A percentile compares a stretch with the other conserved stretches of the same genome.
phyloP scores from a whole-genome alignment of 768 basidiomycete genomes.

The Tulasnella sp. region DNA sequence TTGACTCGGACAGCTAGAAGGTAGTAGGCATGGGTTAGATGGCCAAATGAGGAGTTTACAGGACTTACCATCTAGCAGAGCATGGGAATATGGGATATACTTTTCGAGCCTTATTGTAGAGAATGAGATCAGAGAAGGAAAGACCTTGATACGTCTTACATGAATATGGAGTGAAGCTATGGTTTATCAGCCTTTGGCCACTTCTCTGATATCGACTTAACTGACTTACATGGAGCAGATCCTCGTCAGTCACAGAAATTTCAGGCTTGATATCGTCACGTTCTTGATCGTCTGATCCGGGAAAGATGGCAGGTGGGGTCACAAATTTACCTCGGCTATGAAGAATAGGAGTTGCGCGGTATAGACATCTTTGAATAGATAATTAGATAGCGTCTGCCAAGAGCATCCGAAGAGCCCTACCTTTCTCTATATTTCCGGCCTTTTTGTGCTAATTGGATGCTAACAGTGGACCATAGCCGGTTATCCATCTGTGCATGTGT shows the following conservation, averaged over 20 bases:
- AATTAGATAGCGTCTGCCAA: neutral
- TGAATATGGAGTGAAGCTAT: no score
- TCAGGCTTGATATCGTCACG: no score
- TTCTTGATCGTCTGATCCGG: no score
- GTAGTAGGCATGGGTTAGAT: neutral
- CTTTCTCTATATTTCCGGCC: slow-evolving; percentile 43
- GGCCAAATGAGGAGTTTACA: neutral
- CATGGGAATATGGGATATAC: slow-evolving; percentile 31
- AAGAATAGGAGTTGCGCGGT: neutral
- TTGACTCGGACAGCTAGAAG: slow-evolving; percentile 10
- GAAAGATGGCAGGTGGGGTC: neutral
- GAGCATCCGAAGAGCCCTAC: slow-evolving; percentile 24
- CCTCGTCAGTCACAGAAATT: no score
- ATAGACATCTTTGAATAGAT: neutral
- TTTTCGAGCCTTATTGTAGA: slow-evolving; percentile 31
- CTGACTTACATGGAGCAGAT: no score
- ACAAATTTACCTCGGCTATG: neutral
- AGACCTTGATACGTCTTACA: no score
- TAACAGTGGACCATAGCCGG: slow-evolving; percentile 37
- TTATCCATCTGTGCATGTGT: slow-evolving; percentile 36
- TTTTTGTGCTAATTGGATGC: slow-evolving; percentile 30
- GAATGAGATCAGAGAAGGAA: no score
- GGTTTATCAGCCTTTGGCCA: no score
- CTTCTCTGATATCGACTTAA: no score
- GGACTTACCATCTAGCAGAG: slow-evolving; percentile 24